These are phyloP conservation scores for Strombidium stylifer DNA, from an alignment of 73 alveolate species.

Conservation along the genomic window DNA sequence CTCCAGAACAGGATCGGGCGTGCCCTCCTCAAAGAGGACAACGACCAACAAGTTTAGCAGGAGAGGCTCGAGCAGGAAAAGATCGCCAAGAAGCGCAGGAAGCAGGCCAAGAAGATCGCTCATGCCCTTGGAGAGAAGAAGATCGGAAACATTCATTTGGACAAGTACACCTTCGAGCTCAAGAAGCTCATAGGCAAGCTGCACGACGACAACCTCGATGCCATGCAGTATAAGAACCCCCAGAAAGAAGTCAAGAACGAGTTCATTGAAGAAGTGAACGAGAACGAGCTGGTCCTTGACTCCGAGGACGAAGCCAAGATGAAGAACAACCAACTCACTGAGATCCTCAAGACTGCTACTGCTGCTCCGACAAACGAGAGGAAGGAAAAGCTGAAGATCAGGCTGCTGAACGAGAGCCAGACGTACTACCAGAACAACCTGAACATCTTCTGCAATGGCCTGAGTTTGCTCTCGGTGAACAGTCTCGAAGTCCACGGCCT, in stretches of 20 bases:
- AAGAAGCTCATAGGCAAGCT: slow-evolving; percentile 2
- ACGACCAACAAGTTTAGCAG: neutral
- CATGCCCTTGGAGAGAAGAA: too few relatives aligned
- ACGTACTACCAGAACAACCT: slow-evolving; percentile 9
- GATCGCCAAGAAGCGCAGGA: neutral
- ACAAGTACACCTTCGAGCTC: too few relatives aligned
- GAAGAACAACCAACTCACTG: neutral
- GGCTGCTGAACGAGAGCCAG: slow-evolving; percentile 17
- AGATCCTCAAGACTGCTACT: too few relatives aligned
- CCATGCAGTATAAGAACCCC: neutral
- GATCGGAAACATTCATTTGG: too few relatives aligned
- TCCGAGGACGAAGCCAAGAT: too few relatives aligned
- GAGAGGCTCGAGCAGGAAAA: neutral
- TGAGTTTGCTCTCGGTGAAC: slow-evolving; percentile 46
- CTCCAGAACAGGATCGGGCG: neutral
- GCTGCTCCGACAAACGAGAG: too few relatives aligned
- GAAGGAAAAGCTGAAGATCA: slow-evolving; percentile 7
- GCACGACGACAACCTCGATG: neutral
- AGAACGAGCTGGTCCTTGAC: neutral
- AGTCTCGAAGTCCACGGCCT: slow-evolving; percentile 26
- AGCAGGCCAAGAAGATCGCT: too few relatives aligned
- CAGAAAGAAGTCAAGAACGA: neutral
- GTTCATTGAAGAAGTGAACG: neutral
- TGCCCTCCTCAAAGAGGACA: neutral
- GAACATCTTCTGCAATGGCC: slow-evolving; percentile 14